A percentile compares a stretch with the other conserved stretches of the same genome.
Evolutionary conservation across 1,284 basidiomycete species (phyloP).

Genomic region (Termitomyces sp.): DNA sequence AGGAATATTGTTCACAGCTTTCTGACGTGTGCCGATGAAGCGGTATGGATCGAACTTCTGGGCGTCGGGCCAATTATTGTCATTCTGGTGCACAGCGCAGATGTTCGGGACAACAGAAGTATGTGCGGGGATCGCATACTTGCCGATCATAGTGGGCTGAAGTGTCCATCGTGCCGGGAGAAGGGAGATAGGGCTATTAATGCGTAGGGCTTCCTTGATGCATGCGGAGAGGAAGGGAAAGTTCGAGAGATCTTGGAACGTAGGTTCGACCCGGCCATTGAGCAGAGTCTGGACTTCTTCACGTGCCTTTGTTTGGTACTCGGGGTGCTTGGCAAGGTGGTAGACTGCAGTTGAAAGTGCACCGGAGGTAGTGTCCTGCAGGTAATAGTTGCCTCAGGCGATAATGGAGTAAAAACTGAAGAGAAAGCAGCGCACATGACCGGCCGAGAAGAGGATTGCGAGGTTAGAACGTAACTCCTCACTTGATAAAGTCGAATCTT

Average conservation of each 20-base stretch:
- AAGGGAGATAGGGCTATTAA: constrained; percentile 22
- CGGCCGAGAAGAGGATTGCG: constrained; percentile 22
- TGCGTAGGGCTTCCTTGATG: constrained; percentile 22
- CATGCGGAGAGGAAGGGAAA: constrained; percentile 20
- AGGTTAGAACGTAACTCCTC: constrained; percentile 22
- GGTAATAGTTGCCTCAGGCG: background rate
- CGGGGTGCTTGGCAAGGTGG: constrained; percentile 19
- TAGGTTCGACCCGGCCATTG: constrained; percentile 14
- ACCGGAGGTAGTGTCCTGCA: constrained; percentile 21
- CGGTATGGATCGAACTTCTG: constrained; percentile 19
- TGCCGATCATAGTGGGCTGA: constrained; percentile 17
- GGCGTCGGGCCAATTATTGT: constrained; percentile 18
- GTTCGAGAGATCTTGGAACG: constrained; percentile 15
- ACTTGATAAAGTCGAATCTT: constrained; percentile 17
- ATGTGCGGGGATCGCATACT: constrained; percentile 17
- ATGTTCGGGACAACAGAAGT: constrained; percentile 18
- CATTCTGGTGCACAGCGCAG: constrained; percentile 21
- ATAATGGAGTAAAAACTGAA: background rate
- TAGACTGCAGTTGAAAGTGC: constrained; percentile 20
- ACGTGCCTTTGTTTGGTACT: constrained; percentile 19
- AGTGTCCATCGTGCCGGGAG: constrained; percentile 20
- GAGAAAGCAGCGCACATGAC: constrained; percentile 15
- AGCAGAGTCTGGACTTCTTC: constrained; percentile 18
- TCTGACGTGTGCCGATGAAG: constrained; percentile 13
- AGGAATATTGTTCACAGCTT: constrained; percentile 16